Evolutionary conservation across 257 asterid genomes (phyloP).

Genomic region (Apocynum venetum): DNA sequence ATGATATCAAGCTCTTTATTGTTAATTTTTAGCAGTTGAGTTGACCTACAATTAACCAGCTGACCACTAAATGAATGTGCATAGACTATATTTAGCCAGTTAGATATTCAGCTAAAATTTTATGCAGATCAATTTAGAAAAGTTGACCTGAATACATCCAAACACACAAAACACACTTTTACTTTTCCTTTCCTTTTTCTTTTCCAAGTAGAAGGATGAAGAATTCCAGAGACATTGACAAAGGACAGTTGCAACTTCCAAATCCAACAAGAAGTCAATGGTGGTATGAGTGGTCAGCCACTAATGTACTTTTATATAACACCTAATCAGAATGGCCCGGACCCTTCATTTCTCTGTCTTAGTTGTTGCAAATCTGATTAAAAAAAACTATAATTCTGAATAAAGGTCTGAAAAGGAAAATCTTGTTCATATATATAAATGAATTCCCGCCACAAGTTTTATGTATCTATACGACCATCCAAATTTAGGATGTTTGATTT

Average conservation of each 20-base stretch:
- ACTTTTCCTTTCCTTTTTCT: background rate
- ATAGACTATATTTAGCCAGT: background rate
- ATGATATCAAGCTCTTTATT: background rate
- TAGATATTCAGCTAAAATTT: background rate
- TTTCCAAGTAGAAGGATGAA: background rate
- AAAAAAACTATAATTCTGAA: background rate
- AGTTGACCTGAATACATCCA: constrained; percentile 6
- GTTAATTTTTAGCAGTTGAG: background rate
- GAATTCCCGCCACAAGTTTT: background rate
- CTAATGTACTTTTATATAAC: constrained; percentile 22
- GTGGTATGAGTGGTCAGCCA: constrained; percentile 51
- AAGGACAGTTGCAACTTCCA: background rate
- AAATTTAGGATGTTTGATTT: background rate
- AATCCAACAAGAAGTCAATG: constrained; percentile 31
- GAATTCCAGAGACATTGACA: constrained; percentile 7
- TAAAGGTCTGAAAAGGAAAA: background rate
- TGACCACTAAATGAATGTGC: background rate
- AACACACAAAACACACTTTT: background rate
- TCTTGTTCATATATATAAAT: background rate
- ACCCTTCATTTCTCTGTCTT: background rate
- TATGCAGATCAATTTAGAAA: background rate
- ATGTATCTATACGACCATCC: background rate
- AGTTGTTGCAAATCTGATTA: background rate
- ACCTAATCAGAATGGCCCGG: background rate
- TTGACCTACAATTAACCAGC: constrained; percentile 1